phyloP scores from a whole-genome alignment of 2,329 filamentous ascomycete species.

The Apiospora kogelbergensis region DNA sequence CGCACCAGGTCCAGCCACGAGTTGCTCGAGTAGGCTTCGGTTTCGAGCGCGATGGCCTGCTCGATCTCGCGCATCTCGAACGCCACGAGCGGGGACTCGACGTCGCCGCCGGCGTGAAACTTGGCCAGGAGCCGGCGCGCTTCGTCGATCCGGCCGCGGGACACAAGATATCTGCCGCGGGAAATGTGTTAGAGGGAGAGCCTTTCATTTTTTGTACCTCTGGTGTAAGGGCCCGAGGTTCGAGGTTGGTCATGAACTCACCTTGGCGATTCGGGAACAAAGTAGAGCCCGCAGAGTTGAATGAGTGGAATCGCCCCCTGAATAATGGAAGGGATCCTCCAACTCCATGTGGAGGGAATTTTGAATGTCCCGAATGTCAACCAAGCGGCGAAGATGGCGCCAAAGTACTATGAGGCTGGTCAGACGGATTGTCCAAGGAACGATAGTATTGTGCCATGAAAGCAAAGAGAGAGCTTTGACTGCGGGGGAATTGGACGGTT shows the following conservation, averaged over 20 bases:
- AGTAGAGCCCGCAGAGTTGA: constrained; percentile 32
- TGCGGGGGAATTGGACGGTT: too few relatives aligned
- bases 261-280: constrained; percentile 46
- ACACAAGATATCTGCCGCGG: too few relatives aligned
- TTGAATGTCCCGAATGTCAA: constrained; percentile 17
- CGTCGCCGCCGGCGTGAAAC: constrained; percentile 32
- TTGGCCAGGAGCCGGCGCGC: constrained; percentile 30
- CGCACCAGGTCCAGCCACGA: constrained; percentile 46
- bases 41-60: constrained; percentile 41
- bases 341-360: constrained; percentile 25
- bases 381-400: constrained; percentile 21
- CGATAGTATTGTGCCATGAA: too few relatives aligned
- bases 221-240: too few relatives aligned
- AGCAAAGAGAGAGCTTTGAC: too few relatives aligned
- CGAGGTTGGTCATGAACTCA: too few relatives aligned
- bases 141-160: constrained; percentile 34
- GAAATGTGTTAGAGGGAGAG: too few relatives aligned
- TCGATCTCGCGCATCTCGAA: constrained; percentile 43
- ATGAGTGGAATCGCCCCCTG: constrained; percentile 42
- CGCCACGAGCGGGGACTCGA: constrained; percentile 29
- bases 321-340: constrained; percentile 45
- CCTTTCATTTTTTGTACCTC: too few relatives aligned
- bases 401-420: too few relatives aligned
- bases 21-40: constrained; percentile 44
- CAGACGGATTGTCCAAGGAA: too few relatives aligned